Conservation (phyloP, 805 yeast genomes). For the Yamadazyma philogaea region DNA sequence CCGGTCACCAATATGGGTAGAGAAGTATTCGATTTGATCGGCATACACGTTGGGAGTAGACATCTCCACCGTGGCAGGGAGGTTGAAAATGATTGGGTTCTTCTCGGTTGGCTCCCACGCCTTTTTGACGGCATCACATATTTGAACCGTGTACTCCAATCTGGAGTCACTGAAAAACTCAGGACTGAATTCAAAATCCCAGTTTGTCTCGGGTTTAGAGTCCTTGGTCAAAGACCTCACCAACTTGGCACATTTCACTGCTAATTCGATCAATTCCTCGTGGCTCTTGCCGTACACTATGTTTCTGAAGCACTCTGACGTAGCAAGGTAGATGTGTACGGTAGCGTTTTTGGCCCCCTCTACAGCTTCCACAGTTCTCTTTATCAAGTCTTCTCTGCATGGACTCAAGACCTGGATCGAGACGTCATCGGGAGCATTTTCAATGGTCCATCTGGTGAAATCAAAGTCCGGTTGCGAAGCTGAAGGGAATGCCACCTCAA, state of each 20-base stretch:
- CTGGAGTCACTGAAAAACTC: conserved; percentile 75
- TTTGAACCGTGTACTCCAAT: conserved; percentile 56
- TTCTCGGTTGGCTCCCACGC: conserved; percentile 71
- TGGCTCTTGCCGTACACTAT: conserved; percentile 65
- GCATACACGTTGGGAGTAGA: conserved; percentile 79
- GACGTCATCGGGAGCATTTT: conserved; percentile 72
- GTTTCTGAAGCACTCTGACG: conserved; percentile 70
- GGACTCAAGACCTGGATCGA: conserved; percentile 74
- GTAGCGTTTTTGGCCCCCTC: conserved; percentile 75
- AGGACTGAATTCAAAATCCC: conserved; percentile 80
- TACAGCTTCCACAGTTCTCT: conserved; percentile 67
- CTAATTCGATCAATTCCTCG: conserved; percentile 56
- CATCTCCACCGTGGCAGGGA: conserved; percentile 85
- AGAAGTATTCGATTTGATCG: conserved; percentile 77
- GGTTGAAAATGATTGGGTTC: conserved; percentile 70
- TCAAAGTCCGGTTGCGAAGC: conserved; percentile 81
- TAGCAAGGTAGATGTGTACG: conserved; percentile 72
- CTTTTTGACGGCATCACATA: conserved; percentile 71
- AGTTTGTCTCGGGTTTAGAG: conserved; percentile 54
- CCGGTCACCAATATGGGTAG: conserved; percentile 58
- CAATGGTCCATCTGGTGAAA: conserved; percentile 72
- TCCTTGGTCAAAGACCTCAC: conserved; percentile 71
- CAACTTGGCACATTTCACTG: conserved; percentile 59
- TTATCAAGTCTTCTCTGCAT: conserved; percentile 70
- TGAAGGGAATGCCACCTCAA: conserved; percentile 79